phyloP scores from a whole-genome alignment of 2,329 filamentous ascomycete genomes.

The Fusarium sp. region DNA sequence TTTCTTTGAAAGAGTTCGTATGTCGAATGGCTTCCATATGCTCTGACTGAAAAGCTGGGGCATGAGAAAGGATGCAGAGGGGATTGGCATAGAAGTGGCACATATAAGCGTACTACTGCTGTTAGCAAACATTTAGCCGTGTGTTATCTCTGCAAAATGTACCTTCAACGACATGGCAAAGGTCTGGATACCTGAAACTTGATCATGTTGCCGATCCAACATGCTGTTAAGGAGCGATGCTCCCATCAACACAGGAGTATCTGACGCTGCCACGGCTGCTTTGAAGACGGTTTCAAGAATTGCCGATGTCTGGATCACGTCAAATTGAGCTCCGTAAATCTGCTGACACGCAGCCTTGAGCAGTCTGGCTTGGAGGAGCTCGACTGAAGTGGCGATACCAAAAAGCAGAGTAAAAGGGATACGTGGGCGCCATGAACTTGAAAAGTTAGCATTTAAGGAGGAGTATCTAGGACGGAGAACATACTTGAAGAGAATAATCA shows the following conservation, averaged over 20 bases:
- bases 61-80: slow-evolving; percentile 71
- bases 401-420: slow-evolving; percentile 83
- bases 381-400: slow-evolving; percentile 84
- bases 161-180: slow-evolving; percentile 79
- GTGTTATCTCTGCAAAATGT: slow-evolving; percentile 24
- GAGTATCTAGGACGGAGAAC: slow-evolving; percentile 40
- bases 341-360: slow-evolving; percentile 75
- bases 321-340: slow-evolving; percentile 79
- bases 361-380: slow-evolving; percentile 80
- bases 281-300: slow-evolving; percentile 80
- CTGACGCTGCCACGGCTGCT: slow-evolving; percentile 69
- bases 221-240: slow-evolving; percentile 71
- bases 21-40: slow-evolving; percentile 77
- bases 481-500: slow-evolving; percentile 76
- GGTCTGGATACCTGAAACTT: slow-evolving; percentile 79
- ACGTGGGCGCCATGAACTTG: slow-evolving; percentile 74
- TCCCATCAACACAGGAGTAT: slow-evolving; percentile 72
- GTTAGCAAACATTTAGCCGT: slow-evolving; percentile 14
- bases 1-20: slow-evolving; percentile 74
- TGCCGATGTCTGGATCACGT: slow-evolving; percentile 78
- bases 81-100: slow-evolving; percentile 86
- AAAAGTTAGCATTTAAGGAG: slow-evolving; percentile 48
- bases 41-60: slow-evolving; percentile 62
- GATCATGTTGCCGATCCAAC: slow-evolving; percentile 79
- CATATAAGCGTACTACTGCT: slow-evolving; percentile 81